Evolutionary conservation across 495 filamentous ascomycete genomes (phyloP).

Genomic region (Polyplosphaeria fusca): DNA sequence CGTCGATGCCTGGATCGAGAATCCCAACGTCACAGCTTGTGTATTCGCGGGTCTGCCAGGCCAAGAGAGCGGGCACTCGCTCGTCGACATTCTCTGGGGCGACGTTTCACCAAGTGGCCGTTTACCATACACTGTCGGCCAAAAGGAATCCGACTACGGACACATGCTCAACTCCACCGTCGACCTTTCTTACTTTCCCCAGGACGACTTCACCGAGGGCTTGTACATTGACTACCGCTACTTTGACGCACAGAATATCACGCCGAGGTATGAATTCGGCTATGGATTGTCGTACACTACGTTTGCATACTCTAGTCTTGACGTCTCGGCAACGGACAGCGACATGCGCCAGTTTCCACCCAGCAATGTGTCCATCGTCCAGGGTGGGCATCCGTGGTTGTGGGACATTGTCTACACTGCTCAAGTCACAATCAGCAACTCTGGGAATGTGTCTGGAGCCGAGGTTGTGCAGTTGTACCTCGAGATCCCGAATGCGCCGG

Average conservation of each 20-base stretch:
- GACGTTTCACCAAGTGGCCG: slow-evolving; percentile 15
- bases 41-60: slow-evolving; percentile 36
- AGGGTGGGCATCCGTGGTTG: neutral
- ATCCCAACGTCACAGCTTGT: slow-evolving; percentile 40
- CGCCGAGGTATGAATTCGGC: slow-evolving; percentile 49
- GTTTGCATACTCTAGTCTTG: slow-evolving; percentile 11
- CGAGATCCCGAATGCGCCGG: too few species aligned
- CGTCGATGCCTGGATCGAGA: slow-evolving; percentile 28
- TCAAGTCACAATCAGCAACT: neutral
- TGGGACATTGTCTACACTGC: neutral
- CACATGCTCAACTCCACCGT: slow-evolving; percentile 21
- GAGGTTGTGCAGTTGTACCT: slow-evolving; percentile 8
- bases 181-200: neutral
- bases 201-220: slow-evolving; percentile 47
- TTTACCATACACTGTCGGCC: slow-evolving; percentile 33
- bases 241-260: slow-evolving; percentile 46
- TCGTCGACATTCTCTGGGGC: slow-evolving; percentile 30
- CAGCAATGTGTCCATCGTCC: neutral
- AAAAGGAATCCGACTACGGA: slow-evolving; percentile 36
- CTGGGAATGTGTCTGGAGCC: neutral
- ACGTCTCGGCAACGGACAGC: neutral
- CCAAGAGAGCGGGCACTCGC: slow-evolving; percentile 28
- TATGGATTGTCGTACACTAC: slow-evolving; percentile 35
- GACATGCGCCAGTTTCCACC: neutral
- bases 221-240: slow-evolving; percentile 52